These are phyloP conservation scores for Epichloe brachyelytri DNA, from an alignment of 2,329 filamentous ascomycete species.

Conservation along the genomic window DNA sequence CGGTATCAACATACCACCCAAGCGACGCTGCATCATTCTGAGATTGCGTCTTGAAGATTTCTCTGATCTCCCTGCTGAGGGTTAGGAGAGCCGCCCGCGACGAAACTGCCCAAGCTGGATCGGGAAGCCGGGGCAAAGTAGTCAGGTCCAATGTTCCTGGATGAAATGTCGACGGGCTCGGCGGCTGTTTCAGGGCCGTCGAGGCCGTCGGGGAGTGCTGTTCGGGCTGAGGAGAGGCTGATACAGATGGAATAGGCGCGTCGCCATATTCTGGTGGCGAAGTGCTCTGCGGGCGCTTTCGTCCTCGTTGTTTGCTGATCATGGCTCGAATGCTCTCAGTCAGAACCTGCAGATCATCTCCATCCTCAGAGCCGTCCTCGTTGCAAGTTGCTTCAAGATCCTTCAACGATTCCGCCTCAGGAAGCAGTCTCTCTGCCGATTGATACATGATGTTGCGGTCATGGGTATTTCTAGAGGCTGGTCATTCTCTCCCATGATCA, in stretches of 20 bases:
- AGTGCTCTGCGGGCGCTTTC: neutral
- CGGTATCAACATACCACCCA: slow-evolving; percentile 71
- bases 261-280: neutral
- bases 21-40: slow-evolving; percentile 48
- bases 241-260: neutral
- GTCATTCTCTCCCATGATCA: slow-evolving; percentile 2
- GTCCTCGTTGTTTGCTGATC: neutral
- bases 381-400: neutral
- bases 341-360: slow-evolving; percentile 3
- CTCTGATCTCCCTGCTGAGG: slow-evolving; percentile 40
- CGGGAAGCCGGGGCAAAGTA: slow-evolving; percentile 47
- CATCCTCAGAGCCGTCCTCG: neutral
- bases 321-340: neutral
- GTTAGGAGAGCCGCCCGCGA: slow-evolving; percentile 14
- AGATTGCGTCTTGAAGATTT: slow-evolving; percentile 52
- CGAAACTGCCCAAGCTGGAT: slow-evolving; percentile 18
- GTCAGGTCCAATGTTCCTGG: slow-evolving; percentile 52
- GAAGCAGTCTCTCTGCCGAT: neutral
- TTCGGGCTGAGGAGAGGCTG: too few relatives aligned
- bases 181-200: neutral
- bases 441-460: slow-evolving; percentile 13
- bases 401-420: neutral
- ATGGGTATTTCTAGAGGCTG: slow-evolving; percentile 14
- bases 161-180: slow-evolving; percentile 32
- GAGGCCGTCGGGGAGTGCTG: too few relatives aligned